Evolutionary conservation across 2,329 filamentous ascomycete genomes (phyloP), one percentile per base, ranked within the genome.

Genomic region (Hortaea werneckii): DNA sequence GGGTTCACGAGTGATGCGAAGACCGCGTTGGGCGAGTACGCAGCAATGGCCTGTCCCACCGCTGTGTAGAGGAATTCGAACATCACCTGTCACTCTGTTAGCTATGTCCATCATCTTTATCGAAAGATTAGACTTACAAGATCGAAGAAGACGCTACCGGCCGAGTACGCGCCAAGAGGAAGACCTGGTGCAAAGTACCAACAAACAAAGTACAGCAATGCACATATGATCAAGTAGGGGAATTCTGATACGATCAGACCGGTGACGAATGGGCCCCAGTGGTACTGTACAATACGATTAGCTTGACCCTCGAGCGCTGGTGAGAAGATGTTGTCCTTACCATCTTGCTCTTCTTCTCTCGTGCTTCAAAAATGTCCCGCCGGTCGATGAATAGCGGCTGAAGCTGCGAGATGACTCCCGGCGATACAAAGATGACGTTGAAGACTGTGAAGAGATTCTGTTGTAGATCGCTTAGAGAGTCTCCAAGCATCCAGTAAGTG

Each of bases 401-500:
- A 44, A 94, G 83, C 59, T 94, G 87, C 1, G 82, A 80, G 46
- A 94, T 79, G 63, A 94, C 87, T 29, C 94, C 73, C 1, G 85
- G 85, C 0, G 87, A 87, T 27, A 95, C 74, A 20, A 94, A 85
- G 0, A 86, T 87, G 43, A 88, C 13, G 28, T 94, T 87, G 77
- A 95, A 95, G 64, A 92, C 85, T 65, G 90, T 79, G 65, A 95
- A 95, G 51, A 95, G 77, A 49, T 83, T 82, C 70, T 92, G 85
- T 65, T 95, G 88, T 4, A 95, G 74, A 1, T 83, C 85, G 1
- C 82, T 70, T 7, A 83, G 78, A 2, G 83, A 87, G 58, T 88
- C 68, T 59, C 90, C 81, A 6, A 94, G 77, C 50, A 87, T 77
- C 41, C 94, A 71, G 64, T 84, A 95, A 30, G 83, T 83, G 9